Base-by-base conservation (phyloP, 164 flowering plant species). In the Malania oleifera region DNA sequence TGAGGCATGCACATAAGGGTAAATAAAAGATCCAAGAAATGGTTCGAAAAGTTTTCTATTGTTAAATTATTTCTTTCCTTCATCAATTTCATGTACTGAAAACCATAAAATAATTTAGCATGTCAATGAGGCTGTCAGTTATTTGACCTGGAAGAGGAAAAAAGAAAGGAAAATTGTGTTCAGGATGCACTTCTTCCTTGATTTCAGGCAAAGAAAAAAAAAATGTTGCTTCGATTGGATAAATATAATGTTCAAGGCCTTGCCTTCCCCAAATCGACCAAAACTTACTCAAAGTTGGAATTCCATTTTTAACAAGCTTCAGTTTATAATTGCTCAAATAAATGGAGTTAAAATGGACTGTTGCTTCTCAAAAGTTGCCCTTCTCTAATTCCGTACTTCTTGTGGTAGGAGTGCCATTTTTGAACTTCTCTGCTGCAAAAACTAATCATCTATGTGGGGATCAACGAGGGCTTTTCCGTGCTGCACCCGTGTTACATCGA, bases 361-460 rank as follows among this genome's bases (percentile, higher is more conserved):
- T 46, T 7, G 14, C 14, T 20, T 46, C 26, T 46, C 23, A 4
- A 44, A 44, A 4, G 35, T 31, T 9, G 9, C 9, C 4, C 47
- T 2, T 46, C 4, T 46, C 9, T 22, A 20, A 6, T 22, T 18
- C 4, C 20, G 5, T 43, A 3, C 8, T 43, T 17, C 20, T 5
- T 43, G 2, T 4, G 9, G 26, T 19, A 46, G 50, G 50, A 46
- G 7, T 6, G 20, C 26, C 50, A 6, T 13, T 22, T 20, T 51
- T 31, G 28, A 67, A 55, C 53, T 76, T 79, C 47, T 69, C 84
- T 31, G 45, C 82, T 58, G 52, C 63, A 26, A 75, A 81, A 25
- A 34, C 76, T 15, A 60, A 80, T 7, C 60, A 80, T 26, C 64
- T 80, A 12, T 59, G 68, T 25, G 84, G 85, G 22, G 74, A 78